These are phyloP conservation scores for Mycena latifolia DNA, from an alignment of 768 basidiomycete genomes.

Conservation along the genomic window DNA sequence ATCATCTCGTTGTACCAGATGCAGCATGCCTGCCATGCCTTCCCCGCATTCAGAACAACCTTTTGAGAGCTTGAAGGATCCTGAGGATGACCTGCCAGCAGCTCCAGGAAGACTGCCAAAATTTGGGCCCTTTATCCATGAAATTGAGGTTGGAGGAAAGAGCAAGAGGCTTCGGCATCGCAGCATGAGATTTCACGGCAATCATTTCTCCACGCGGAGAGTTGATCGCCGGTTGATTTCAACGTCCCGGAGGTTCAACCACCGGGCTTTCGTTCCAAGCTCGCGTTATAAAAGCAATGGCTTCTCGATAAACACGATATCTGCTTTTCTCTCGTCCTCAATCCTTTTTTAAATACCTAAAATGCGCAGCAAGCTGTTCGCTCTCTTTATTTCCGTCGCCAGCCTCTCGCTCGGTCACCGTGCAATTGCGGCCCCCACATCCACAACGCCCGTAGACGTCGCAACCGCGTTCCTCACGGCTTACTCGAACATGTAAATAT, in stretches of 20 bases:
- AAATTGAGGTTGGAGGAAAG: no score
- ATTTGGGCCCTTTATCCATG: no score
- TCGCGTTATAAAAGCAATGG: background rate
- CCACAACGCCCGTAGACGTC: conserved; percentile 8
- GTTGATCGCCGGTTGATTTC: no score
- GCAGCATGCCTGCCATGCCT: background rate
- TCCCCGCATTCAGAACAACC: no score
- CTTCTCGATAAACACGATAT: background rate
- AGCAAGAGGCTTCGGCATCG: no score
- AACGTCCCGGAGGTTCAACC: background rate
- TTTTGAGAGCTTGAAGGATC: no score
- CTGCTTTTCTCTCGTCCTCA: background rate
- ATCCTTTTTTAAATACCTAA: conserved; percentile 2
- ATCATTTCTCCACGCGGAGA: no score
- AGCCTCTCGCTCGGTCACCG: background rate
- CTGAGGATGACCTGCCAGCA: no score
- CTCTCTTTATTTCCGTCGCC: conserved; percentile 9
- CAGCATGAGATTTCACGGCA: no score
- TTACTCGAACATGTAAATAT: conserved; percentile 12
- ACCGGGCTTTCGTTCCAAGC: background rate
- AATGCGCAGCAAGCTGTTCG: conserved; percentile 15
- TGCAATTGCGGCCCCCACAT: conserved; percentile 1
- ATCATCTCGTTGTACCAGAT: background rate
- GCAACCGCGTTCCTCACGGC: conserved; percentile 22
- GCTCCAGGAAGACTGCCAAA: no score